Evolutionary conservation across 805 yeast species (phyloP), one percentile per base, ranked within the genome.

Genomic region (Cyberlindnera nakhonratchasimensis): DNA sequence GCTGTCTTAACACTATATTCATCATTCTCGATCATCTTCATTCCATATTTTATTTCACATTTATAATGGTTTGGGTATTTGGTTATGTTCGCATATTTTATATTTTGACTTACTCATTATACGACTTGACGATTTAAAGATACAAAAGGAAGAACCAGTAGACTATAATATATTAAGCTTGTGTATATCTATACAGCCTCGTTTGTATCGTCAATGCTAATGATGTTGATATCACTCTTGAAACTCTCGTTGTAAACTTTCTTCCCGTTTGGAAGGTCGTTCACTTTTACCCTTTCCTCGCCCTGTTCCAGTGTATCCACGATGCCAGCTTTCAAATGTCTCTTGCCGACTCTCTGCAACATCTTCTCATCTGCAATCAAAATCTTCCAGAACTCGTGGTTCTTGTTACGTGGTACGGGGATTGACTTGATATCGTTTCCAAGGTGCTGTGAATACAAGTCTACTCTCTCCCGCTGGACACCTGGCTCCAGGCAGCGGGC

Each of bases 241-340:
- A 54, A 56, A 29, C 61, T 55, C 28, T 56, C 51, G 13, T 37
- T 30, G 37, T 54, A 56, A 9, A 56, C 56, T 20, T 37, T 47
- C 14, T 35, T 54, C 1, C 90, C 95, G 60, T 90, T 90, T 9
- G 72, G 64, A 24, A 75, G 55, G 59, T 89, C 96, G 53, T 77
- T 81, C 3, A 63, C 58, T 38, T 70, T 71, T 21, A 73, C 80
- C 42, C 79, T 65, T 10, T 60, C 63, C 4, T 62, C 56, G 0
- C 89, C 90, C 45, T 72, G 75, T 40, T 74, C 70, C 10, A 72
- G 49, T 6, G 64, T 58, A 2, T 50, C 35, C 1, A 71, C 79
- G 10, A 82, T 62, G 0, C 85, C 85, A n/a, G 82, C 69, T 5
- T 63, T 54, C 13, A 80, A 50, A 61, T 89, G 96, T 38, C 96